Base-by-base conservation (phyloP, 345 rosid species). In the Melastoma malabathricum region DNA sequence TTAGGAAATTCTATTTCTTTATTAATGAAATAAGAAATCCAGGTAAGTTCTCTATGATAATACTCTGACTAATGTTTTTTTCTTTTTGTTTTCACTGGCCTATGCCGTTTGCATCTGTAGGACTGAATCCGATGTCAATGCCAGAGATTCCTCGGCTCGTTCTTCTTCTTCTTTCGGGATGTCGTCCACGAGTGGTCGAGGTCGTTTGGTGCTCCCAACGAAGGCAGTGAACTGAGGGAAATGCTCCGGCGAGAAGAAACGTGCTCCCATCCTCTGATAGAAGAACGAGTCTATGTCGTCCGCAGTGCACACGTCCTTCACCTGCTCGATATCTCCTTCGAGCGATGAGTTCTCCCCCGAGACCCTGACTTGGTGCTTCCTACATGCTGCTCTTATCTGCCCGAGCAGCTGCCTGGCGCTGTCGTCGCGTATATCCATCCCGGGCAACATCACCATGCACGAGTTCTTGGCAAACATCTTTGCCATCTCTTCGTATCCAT, bases 191-290 rank as follows among this genome's bases (percentile, higher is more conserved):
- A 75, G 68, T 65, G 74, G 51, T 61, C 59, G 70, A 0, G 68
- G 72, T 65, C 75, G 84, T 55, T 58, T 64, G 18, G 84, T 69
- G 66, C 73, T 74, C 59, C 87, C 66, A 10, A 84, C 82, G 59
- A 90, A 84, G 52, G 68, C 62, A 2, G 92, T 78, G 65, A 90
- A 90, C 5, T 70, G 65, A 22, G 85, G 92, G 41, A 90, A 86
- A 71, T 86, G 96, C 43, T 84, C 87, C 0, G 98, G 98, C 2
- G 98, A 86, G 77, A 90, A 90, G 76, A 90, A 90, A 46, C 72
- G 68, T 3, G 93, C 98, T 64, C 98, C 98, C 98, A 86, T 90
- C 66, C 98, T 78, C 66, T 90, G 94, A 67, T 84, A 86, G 22
- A 79, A 75, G 62, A 86, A 86, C 69, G 75, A 56, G 54, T 72